Conservation (phyloP, 768 basidiomycete species). For the Filobasidium floriforme region DNA sequence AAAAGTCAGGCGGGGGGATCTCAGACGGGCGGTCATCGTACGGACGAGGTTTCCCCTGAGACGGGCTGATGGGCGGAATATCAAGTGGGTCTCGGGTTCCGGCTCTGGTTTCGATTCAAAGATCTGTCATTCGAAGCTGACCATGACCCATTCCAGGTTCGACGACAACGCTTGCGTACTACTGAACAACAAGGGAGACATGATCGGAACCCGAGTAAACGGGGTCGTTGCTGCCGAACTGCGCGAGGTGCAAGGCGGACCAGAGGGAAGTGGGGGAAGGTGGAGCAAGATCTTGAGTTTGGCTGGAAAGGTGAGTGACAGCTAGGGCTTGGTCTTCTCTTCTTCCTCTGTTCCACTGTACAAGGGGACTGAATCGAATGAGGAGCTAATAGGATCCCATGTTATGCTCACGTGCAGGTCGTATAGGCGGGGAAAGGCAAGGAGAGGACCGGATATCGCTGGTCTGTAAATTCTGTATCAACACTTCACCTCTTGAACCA, state of each 20-base stretch:
- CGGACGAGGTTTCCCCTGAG: constrained; percentile 79
- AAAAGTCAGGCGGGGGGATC: constrained; percentile 87
- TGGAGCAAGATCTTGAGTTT: constrained; percentile 91
- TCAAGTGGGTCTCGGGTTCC: constrained; percentile 49
- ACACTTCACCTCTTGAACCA: too few species aligned
- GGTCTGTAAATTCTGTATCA: too few species aligned
- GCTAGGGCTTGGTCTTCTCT: too few species aligned
- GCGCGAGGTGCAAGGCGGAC: constrained; percentile 58
- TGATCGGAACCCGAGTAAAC: constrained; percentile 89
- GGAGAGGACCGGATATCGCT: too few species aligned
- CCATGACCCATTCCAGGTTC: too few species aligned
- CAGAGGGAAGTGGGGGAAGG: constrained; percentile 45
- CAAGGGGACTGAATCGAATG: too few species aligned
- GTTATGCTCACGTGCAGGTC: too few species aligned
- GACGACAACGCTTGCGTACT: constrained; percentile 95
- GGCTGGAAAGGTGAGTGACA: constrained; percentile 68
- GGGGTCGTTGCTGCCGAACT: constrained; percentile 88
- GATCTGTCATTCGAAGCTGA: too few species aligned
- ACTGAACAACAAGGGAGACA: constrained; percentile 79
- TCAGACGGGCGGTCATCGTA: constrained; percentile 91
- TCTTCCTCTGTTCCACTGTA: too few species aligned
- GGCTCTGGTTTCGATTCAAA: not conserved
- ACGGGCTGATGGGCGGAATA: constrained; percentile 75
- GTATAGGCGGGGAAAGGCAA: too few species aligned
- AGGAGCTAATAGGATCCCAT: too few species aligned